phyloP scores from a whole-genome alignment of 495 filamentous ascomycete genomes.

The Penicillium turbatum region DNA sequence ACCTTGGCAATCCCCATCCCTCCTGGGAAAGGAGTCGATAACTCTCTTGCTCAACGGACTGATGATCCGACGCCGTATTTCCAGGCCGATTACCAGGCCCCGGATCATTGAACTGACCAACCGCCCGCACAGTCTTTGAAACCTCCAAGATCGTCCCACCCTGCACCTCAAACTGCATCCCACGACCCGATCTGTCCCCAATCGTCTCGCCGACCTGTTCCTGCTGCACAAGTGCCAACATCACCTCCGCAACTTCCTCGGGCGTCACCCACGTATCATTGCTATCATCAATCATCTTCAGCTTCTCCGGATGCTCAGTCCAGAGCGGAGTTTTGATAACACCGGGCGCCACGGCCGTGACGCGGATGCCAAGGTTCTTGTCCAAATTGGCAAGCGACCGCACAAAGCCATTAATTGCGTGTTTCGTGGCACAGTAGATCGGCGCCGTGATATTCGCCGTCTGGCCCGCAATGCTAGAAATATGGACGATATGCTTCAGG shows the following conservation, averaged over 20 bases:
- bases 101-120: slow-evolving; percentile 53
- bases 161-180: slow-evolving; percentile 29
- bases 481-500: slow-evolving; percentile 53
- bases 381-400: slow-evolving; percentile 51
- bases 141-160: slow-evolving; percentile 59
- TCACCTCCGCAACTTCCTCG: slow-evolving; percentile 61
- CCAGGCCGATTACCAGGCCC: slow-evolving; percentile 49
- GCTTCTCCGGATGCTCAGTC: slow-evolving; percentile 65
- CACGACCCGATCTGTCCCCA: slow-evolving; percentile 34
- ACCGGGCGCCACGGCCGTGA: slow-evolving; percentile 64
- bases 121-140: slow-evolving; percentile 49
- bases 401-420: slow-evolving; percentile 59
- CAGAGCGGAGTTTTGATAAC: slow-evolving; percentile 65
- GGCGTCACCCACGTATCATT: slow-evolving; percentile 58
- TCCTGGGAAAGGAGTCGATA: slow-evolving; percentile 40
- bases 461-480: slow-evolving; percentile 63
- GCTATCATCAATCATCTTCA: slow-evolving; percentile 47
- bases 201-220: slow-evolving; percentile 41
- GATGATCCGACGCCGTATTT: slow-evolving; percentile 43
- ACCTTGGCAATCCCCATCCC: slow-evolving; percentile 38
- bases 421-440: slow-evolving; percentile 60
- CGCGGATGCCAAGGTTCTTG: slow-evolving; percentile 50
- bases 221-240: slow-evolving; percentile 57
- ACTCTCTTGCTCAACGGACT: slow-evolving; percentile 40
- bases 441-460: slow-evolving; percentile 43